phyloP scores from a whole-genome alignment of 192 early-diverging fungal species.

The Geranomyces variabilis region DNA sequence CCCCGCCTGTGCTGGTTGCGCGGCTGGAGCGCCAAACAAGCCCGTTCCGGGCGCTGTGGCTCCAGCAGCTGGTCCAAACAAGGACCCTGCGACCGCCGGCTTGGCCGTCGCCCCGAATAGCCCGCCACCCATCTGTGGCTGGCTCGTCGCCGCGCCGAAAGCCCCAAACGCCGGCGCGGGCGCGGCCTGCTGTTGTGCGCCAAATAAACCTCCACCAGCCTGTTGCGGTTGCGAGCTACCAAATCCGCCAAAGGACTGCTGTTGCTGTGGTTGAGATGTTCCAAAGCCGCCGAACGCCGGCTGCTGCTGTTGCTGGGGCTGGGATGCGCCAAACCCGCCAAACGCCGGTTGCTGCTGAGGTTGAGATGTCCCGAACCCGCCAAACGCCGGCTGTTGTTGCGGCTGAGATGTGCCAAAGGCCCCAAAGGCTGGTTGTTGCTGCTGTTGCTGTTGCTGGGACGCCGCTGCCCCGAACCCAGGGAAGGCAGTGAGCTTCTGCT shows the following conservation, averaged over 20 bases:
- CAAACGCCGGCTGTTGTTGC: slow-evolving; percentile 20
- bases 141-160: slow-evolving; percentile 4
- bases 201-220: slow-evolving; percentile 9
- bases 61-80: not conserved
- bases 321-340: slow-evolving; percentile 1
- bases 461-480: slow-evolving; percentile 11
- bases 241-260: slow-evolving; percentile 8
- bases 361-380: slow-evolving; percentile 28
- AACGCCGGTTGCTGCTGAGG: slow-evolving; percentile 19
- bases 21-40: not conserved
- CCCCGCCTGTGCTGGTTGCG: not conserved
- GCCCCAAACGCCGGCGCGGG: slow-evolving; percentile 30
- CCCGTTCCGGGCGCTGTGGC: not conserved
- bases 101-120: slow-evolving; percentile 15
- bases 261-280: not conserved
- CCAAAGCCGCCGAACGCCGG: not conserved
- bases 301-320: slow-evolving; percentile 3
- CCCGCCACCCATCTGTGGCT: not conserved
- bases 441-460: slow-evolving; percentile 31
- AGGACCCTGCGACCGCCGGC: not conserved
- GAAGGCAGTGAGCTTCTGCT: slow-evolving; percentile 21
- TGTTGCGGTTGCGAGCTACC: not conserved
- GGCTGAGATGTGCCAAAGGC: slow-evolving; percentile 31
- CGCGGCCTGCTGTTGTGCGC: not conserved
- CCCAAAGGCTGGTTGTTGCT: slow-evolving; percentile 22